Conservation (phyloP, 306 rosid species). For the apple (Malus domestica) region DNA sequence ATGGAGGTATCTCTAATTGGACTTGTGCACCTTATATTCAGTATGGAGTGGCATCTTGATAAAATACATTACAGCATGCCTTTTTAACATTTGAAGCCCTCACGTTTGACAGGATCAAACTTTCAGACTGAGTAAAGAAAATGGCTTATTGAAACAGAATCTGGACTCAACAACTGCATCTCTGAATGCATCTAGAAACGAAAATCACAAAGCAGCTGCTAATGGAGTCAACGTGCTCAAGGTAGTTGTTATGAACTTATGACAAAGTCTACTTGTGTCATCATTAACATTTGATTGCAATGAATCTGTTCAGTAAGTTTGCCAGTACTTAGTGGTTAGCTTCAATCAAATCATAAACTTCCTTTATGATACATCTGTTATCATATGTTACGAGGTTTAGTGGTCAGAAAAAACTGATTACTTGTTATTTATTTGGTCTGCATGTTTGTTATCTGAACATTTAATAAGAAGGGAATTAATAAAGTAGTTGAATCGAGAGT, state of each 20-base stretch:
- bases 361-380: not conserved
- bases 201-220: conserved; percentile 38
- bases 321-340: not conserved
- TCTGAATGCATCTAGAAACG: conserved; percentile 36
- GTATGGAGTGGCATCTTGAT: not conserved
- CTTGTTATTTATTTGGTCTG: not conserved
- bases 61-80: not conserved
- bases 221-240: conserved; percentile 41
- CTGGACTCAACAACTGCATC: conserved; percentile 54
- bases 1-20: not conserved
- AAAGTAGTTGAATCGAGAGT: not conserved
- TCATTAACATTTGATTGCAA: not conserved
- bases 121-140: conserved; percentile 64
- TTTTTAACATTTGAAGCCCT: conserved; percentile 15
- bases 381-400: not conserved
- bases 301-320: not conserved
- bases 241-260: conserved; percentile 26
- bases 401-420: not conserved
- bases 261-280: not conserved
- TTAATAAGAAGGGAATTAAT: not conserved
- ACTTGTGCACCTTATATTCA: not conserved
- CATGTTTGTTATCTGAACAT: not conserved
- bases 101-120: conserved; percentile 60
- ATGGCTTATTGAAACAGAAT: conserved; percentile 70
- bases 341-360: not conserved